Evolutionary conservation across 2,329 filamentous ascomycete genomes (phyloP).

Genomic region (Aureobasidium pullulans): DNA sequence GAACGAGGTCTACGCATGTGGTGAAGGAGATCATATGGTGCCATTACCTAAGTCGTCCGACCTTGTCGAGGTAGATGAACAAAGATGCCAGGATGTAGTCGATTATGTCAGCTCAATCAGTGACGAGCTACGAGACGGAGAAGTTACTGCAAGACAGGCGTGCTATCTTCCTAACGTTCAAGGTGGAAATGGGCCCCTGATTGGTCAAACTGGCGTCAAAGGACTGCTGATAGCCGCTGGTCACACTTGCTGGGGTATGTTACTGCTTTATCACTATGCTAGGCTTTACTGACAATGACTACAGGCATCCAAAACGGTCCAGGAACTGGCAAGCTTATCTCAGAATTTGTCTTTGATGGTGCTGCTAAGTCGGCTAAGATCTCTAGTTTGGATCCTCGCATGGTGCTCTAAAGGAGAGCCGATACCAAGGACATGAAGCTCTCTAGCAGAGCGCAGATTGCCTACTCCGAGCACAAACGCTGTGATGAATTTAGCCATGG

Average conservation of each 20-base stretch:
- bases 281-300: neutral
- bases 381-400: conserved; percentile 34
- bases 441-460: no score
- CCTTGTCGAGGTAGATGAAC: conserved; percentile 65
- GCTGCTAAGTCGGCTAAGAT: conserved; percentile 36
- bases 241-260: conserved; percentile 84
- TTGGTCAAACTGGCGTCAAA: conserved; percentile 65
- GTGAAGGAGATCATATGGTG: conserved; percentile 70
- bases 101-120: conserved; percentile 63
- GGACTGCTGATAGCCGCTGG: conserved; percentile 78
- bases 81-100: conserved; percentile 75
- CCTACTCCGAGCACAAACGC: no score
- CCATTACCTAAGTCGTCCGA: conserved; percentile 71
- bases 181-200: conserved; percentile 58
- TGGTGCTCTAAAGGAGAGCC: conserved; percentile 16
- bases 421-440: no score
- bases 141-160: conserved; percentile 69
- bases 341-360: conserved; percentile 41
- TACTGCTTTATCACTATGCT: neutral
- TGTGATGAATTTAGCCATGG: no score
- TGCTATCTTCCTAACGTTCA: conserved; percentile 83
- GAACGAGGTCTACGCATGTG: conserved; percentile 88
- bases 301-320: conserved; percentile 77
- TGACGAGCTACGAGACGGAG: conserved; percentile 38
- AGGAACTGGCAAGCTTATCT: conserved; percentile 53